These are phyloP conservation scores for Maudiozyma saulgeensis DNA, from an alignment of 805 yeast species.

Conservation along the genomic window DNA sequence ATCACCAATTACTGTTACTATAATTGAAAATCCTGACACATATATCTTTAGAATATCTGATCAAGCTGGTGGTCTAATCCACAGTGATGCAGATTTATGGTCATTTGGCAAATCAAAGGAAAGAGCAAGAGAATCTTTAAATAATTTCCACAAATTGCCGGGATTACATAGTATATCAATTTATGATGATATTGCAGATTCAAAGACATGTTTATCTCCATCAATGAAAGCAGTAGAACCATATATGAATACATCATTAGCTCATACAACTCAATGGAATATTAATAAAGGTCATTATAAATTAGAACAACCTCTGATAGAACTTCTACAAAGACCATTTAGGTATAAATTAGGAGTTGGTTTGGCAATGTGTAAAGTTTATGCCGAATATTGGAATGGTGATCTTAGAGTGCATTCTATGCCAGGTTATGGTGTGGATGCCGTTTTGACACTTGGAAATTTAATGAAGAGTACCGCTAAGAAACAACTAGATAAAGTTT, in stretches of 20 bases:
- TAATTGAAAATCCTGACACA: conserved; percentile 55
- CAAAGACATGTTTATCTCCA: background rate
- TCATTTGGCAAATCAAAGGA: conserved; percentile 71
- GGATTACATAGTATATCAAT: conserved; percentile 39
- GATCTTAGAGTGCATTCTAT: conserved; percentile 70
- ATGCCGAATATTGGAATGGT: conserved; percentile 96
- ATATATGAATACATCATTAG: conserved; percentile 32
- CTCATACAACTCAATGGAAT: conserved; percentile 26
- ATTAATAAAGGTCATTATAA: conserved; percentile 16
- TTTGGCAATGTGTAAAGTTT: conserved; percentile 83
- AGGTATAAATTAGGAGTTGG: conserved; percentile 77
- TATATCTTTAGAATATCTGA: conserved; percentile 76
- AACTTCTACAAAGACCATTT: conserved; percentile 63
- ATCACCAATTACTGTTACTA: conserved; percentile 69
- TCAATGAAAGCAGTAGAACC: conserved; percentile 8
- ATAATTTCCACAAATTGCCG: conserved; percentile 62
- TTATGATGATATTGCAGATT: conserved; percentile 17
- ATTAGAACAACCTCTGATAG: conserved; percentile 42
- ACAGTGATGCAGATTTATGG: conserved; percentile 55
- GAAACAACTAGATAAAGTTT: conserved; percentile 62
- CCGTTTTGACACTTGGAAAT: conserved; percentile 67
- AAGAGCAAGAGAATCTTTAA: conserved; percentile 46
- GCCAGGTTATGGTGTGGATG: conserved; percentile 90
- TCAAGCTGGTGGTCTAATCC: conserved; percentile 79
- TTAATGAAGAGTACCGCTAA: conserved; percentile 59